phyloP scores from a whole-genome alignment of 2,329 filamentous ascomycete genomes.

The Scedosporium apiospermum region DNA sequence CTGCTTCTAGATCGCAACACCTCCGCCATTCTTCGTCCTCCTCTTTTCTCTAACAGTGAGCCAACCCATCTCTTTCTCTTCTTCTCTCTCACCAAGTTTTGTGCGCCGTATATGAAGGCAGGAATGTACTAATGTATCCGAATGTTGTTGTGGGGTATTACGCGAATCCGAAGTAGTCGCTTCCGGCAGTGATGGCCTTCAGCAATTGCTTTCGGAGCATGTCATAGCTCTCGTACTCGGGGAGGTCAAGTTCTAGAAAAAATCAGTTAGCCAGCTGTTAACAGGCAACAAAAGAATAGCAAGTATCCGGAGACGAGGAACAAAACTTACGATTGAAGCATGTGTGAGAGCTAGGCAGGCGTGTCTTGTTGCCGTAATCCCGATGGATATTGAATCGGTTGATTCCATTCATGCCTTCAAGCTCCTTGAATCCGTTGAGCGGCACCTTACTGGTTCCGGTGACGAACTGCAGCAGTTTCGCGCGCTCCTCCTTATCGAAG shows the following conservation, averaged over 20 bases:
- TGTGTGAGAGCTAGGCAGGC: slow-evolving; percentile 91
- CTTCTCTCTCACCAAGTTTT: neutral
- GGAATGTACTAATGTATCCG: neutral
- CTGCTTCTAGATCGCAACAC: neutral
- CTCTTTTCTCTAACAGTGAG: neutral
- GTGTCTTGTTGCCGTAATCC: slow-evolving; percentile 93
- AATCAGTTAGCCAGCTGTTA: slow-evolving; percentile 23
- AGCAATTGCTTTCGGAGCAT: slow-evolving; percentile 76
- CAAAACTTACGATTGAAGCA: slow-evolving; percentile 92
- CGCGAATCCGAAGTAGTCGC: slow-evolving; percentile 96
- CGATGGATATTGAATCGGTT: slow-evolving; percentile 98
- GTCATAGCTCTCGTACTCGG: slow-evolving; percentile 97
- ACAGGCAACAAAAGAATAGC: neutral
- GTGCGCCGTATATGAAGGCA: neutral
- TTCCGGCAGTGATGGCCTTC: slow-evolving; percentile 95
- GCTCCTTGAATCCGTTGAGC: slow-evolving; percentile 95
- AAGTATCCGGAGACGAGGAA: neutral
- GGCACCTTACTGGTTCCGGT: slow-evolving; percentile 98
- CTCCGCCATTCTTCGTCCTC: neutral
- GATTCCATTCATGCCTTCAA: slow-evolving; percentile 98
- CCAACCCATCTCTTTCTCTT: neutral
- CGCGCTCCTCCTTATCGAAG: slow-evolving; percentile 97
- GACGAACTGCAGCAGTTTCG: slow-evolving; percentile 94
- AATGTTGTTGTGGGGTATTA: slow-evolving; percentile 32
- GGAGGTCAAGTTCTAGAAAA: slow-evolving; percentile 85